A percentile compares a stretch with the other conserved stretches of the same genome.
phyloP scores from a whole-genome alignment of 2,329 filamentous ascomycete genomes.

The Colletotrichum simmondsii region DNA sequence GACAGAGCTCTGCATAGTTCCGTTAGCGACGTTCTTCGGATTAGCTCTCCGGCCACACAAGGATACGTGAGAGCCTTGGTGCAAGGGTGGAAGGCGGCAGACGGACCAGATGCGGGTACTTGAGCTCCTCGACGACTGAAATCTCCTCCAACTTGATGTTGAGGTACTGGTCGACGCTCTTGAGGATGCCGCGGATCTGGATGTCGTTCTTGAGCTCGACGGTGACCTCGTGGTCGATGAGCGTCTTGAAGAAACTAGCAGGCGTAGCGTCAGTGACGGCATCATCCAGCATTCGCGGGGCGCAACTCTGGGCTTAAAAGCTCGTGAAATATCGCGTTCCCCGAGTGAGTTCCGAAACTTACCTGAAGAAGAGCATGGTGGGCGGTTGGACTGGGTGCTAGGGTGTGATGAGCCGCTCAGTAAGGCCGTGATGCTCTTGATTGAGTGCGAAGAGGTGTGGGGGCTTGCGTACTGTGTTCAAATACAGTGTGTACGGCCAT shows the following conservation, averaged over 20 bases:
- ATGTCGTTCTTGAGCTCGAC: slow-evolving; percentile 99
- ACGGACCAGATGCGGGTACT: slow-evolving; percentile 89
- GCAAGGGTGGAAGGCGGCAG: not conserved
- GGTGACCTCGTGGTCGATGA: slow-evolving; percentile 96
- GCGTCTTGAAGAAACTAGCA: slow-evolving; percentile 95
- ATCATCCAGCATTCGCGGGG: not conserved
- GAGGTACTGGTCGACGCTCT: slow-evolving; percentile 98
- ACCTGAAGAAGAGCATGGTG: slow-evolving; percentile 61
- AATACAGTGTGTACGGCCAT: not conserved
- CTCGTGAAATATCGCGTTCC: not conserved
- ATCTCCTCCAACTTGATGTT: slow-evolving; percentile 99
- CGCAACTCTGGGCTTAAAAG: no score
- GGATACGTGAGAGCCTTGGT: not conserved
- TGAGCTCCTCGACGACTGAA: slow-evolving; percentile 88
- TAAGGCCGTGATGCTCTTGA: slow-evolving; percentile 20
- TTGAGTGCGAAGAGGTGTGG: slow-evolving; percentile 18
- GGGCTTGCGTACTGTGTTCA: not conserved
- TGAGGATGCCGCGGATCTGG: slow-evolving; percentile 92
- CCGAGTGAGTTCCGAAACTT: slow-evolving; percentile 19
- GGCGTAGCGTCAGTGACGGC: slow-evolving; percentile 8
- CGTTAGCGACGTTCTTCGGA: not conserved
- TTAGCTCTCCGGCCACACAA: not conserved
- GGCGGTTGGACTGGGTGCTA: slow-evolving; percentile 21
- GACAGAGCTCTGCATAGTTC: slow-evolving; percentile 69
- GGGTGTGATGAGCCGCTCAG: slow-evolving; percentile 24